These are phyloP conservation scores for Solanum corneliomulleri DNA, from an alignment of 257 asterid species.

Conservation along the genomic window DNA sequence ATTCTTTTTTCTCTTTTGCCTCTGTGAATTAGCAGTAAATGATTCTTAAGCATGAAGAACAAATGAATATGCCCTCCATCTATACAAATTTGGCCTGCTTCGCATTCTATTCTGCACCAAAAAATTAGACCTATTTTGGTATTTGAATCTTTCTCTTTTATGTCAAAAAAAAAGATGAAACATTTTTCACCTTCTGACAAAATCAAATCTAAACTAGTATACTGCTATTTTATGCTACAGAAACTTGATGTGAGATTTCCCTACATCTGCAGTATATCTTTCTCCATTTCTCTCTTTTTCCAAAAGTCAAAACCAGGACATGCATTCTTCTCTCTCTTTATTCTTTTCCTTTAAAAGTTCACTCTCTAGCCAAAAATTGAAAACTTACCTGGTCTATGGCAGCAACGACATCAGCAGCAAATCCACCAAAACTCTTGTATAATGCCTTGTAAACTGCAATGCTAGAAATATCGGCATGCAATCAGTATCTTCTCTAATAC, in stretches of 20 bases:
- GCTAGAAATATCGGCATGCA: constrained; percentile 17
- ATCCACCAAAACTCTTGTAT: constrained; percentile 99
- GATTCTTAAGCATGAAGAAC: background rate
- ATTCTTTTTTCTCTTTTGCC: background rate
- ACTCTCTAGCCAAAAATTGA: background rate
- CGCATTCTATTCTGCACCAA: background rate
- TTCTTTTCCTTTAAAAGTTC: background rate
- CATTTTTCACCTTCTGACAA: background rate
- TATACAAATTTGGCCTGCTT: background rate
- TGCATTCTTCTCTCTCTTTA: background rate
- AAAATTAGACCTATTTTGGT: background rate
- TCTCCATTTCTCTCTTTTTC: background rate
- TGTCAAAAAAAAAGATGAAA: background rate
- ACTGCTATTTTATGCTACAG: background rate
- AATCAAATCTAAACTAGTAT: background rate
- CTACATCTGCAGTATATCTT: background rate
- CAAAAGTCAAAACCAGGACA: background rate
- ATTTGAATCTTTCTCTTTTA: background rate
- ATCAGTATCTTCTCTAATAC: background rate
- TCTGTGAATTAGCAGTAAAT: background rate
- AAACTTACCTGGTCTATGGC: constrained; percentile 85
- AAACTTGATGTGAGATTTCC: background rate
- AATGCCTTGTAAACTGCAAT: constrained; percentile 93
- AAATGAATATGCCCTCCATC: background rate
- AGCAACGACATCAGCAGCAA: constrained; percentile 99